phyloP scores from a whole-genome alignment of 1,139 yeast genomes.

The Lodderomyces theae region DNA sequence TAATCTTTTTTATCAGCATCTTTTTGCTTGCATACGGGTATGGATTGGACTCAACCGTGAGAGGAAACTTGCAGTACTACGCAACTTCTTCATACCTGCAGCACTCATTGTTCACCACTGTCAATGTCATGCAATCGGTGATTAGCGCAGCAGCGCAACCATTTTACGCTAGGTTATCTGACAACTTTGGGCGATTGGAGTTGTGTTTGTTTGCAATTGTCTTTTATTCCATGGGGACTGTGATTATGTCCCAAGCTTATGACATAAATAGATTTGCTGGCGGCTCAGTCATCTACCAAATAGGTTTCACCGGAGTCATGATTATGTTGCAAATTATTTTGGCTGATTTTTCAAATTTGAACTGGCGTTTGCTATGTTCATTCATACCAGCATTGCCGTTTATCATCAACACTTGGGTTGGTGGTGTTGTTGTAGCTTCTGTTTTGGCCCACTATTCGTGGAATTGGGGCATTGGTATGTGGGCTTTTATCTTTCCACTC shows the following conservation, averaged over 20 bases:
- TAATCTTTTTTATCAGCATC: constrained; percentile 45
- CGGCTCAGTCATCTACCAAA: constrained; percentile 66
- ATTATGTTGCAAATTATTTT: constrained; percentile 53
- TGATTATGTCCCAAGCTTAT: constrained; percentile 24
- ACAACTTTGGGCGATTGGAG: constrained; percentile 65
- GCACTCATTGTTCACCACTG: constrained; percentile 64
- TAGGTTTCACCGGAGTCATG: constrained; percentile 65
- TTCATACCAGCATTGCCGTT: constrained; percentile 69
- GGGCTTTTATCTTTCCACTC: constrained; percentile 75
- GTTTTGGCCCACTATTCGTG: constrained; percentile 34
- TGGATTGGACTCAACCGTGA: constrained; percentile 55
- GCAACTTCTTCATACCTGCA: constrained; percentile 56
- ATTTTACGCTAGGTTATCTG: constrained; percentile 63
- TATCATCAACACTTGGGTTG: constrained; percentile 75
- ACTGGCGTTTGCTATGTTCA: constrained; percentile 64
- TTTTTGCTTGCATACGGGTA: constrained; percentile 63
- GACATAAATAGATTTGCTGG: constrained; percentile 67
- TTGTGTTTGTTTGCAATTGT: constrained; percentile 51
- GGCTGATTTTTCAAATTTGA: constrained; percentile 63
- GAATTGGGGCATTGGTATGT: constrained; percentile 77
- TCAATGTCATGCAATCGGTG: constrained; percentile 58
- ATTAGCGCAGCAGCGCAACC: constrained; percentile 73
- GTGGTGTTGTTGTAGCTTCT: constrained; percentile 49
- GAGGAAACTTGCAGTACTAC: constrained; percentile 45
- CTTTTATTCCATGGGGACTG: constrained; percentile 65